Percentiles rank a stretch among this genome's conserved stretches.
These are phyloP conservation scores for Aspergillus ochraceus DNA, from an alignment of 2,329 filamentous ascomycete genomes.

Conservation along the genomic window DNA sequence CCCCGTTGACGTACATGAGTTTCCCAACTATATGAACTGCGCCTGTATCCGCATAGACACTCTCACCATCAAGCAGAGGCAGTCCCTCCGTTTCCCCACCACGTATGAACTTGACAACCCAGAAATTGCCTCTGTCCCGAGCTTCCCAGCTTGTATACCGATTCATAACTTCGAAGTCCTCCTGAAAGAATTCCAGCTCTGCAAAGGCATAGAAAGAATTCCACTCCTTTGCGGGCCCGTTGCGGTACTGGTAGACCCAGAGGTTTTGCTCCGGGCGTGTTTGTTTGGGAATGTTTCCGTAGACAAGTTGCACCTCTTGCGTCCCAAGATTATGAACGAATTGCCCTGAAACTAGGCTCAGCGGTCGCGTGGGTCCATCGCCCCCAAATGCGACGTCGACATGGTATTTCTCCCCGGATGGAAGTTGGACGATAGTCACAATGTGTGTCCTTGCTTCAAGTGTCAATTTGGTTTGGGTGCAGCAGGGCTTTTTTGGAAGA, in stretches of 20 bases:
- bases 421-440: conserved; percentile 57
- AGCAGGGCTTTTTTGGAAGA: too few relatives aligned
- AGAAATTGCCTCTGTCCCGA: conserved; percentile 31
- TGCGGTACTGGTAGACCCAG: conserved; percentile 55
- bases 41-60: conserved; percentile 1
- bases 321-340: conserved; percentile 53
- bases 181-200: conserved; percentile 40
- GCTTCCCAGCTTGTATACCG: conserved; percentile 35
- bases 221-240: conserved; percentile 36
- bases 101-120: conserved; percentile 42
- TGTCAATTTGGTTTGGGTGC: too few relatives aligned
- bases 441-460: conserved; percentile 51
- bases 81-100: conserved; percentile 16
- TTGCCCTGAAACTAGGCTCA: conserved; percentile 49
- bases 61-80: conserved; percentile 11
- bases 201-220: conserved; percentile 46
- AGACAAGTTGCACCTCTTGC: conserved; percentile 54
- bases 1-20: conserved; percentile 29
- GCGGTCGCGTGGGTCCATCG: conserved; percentile 40
- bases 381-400: conserved; percentile 62
- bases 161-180: conserved; percentile 44
- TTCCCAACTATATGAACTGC: conserved; percentile 25
- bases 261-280: conserved; percentile 42
- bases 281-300: conserved; percentile 28
- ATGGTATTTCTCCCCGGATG: conserved; percentile 48